A percentile compares a stretch with the other conserved stretches of the same genome.
Conservation (phyloP, 2,329 filamentous ascomycete species). For the Fusarium sp. region DNA sequence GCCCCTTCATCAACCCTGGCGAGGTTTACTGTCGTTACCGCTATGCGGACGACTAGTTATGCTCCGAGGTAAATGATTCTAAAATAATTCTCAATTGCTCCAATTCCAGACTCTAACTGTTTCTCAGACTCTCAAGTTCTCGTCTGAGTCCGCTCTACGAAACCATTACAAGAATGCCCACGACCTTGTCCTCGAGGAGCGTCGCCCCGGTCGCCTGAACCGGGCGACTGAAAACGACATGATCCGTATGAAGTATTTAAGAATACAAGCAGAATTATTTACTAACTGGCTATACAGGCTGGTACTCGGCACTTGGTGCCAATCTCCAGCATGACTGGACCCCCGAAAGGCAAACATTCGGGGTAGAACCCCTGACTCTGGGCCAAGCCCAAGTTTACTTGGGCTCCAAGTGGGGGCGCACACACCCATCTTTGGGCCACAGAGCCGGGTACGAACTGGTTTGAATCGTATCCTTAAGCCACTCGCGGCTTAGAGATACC, state of each 20-base stretch:
- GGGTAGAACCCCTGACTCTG: not conserved
- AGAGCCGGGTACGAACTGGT: not conserved
- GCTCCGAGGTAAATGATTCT: not conserved
- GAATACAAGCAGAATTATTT: not conserved
- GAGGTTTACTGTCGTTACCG: not conserved
- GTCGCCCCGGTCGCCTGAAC: not conserved
- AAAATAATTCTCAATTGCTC: not conserved
- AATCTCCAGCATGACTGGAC: not conserved
- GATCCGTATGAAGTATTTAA: not conserved
- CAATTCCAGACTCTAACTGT: not conserved
- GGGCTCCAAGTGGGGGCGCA: not conserved
- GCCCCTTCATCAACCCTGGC: not conserved
- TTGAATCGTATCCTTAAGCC: not conserved
- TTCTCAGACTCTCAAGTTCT: not conserved
- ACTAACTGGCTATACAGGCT: not conserved
- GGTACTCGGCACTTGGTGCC: not conserved
- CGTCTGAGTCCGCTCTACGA: not conserved
- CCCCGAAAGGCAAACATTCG: not conserved
- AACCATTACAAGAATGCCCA: not conserved
- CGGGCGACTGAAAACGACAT: not conserved
- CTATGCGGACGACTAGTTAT: not conserved
- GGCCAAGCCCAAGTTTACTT: not conserved
- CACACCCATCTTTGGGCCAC: not conserved
- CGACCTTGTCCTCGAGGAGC: not conserved
- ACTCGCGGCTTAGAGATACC: not conserved